These are phyloP conservation scores for Apiotrichum gracile DNA, from an alignment of 1,284 basidiomycete genomes.

Conservation along the genomic window DNA sequence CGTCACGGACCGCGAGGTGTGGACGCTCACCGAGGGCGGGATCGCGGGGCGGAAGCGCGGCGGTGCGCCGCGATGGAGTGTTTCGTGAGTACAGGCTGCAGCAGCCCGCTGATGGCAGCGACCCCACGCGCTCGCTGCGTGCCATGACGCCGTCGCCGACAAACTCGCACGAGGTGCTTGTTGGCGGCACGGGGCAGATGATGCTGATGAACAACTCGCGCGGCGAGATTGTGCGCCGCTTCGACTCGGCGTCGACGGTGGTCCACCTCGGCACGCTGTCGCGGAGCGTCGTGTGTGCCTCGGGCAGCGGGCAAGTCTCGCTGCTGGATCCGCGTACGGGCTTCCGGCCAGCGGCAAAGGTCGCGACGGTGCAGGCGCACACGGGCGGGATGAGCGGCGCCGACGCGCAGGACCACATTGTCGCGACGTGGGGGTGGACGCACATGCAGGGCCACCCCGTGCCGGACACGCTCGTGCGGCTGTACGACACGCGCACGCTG, in stretches of 20 bases:
- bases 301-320: constrained; percentile 74
- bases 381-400: constrained; percentile 75
- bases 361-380: constrained; percentile 67
- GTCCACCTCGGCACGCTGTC: constrained; percentile 39
- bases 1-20: constrained; percentile 68
- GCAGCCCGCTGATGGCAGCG: constrained; percentile 15
- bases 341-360: constrained; percentile 48
- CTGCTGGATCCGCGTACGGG: constrained; percentile 71
- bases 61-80: constrained; percentile 45
- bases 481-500: constrained; percentile 83
- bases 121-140: constrained; percentile 37
- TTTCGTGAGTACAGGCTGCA: constrained; percentile 26
- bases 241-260: constrained; percentile 34
- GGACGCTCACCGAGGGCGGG: constrained; percentile 45
- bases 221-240: constrained; percentile 60
- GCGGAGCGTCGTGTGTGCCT: constrained; percentile 61
- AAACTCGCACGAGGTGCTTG: constrained; percentile 55
- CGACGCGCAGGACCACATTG: constrained; percentile 66
- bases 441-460: constrained; percentile 84
- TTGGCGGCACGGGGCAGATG: constrained; percentile 57
- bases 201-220: constrained; percentile 67
- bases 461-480: constrained; percentile 85
- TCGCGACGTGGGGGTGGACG: constrained; percentile 80
- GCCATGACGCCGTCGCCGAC: constrained; percentile 47
- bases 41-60: constrained; percentile 43